phyloP scores from a whole-genome alignment of 371 early-diverging fungal genomes.

The Nematocida sp. region DNA sequence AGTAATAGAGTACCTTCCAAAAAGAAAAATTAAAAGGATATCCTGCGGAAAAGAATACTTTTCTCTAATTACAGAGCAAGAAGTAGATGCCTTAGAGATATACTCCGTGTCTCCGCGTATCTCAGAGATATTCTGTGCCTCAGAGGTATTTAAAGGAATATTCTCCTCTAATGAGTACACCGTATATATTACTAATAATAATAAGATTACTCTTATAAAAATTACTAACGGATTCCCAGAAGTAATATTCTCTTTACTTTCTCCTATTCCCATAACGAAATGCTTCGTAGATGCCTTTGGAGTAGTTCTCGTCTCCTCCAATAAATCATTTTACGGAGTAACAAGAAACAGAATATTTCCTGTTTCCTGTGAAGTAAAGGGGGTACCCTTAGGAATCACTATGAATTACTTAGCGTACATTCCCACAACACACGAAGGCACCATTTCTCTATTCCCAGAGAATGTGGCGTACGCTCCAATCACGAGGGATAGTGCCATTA shows the following conservation, averaged over 20 bases:
- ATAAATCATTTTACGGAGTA: not conserved
- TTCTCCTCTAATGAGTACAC: no score
- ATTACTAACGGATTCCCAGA: no score
- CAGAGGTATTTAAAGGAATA: conserved; percentile 5
- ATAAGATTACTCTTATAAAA: no score
- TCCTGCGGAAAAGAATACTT: conserved; percentile 37
- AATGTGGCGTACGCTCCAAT: not conserved
- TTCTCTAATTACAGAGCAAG: not conserved
- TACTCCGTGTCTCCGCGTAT: conserved; percentile 1
- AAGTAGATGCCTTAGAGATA: not conserved
- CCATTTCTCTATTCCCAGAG: conserved; percentile 20
- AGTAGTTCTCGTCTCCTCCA: not conserved
- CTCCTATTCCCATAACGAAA: conserved; percentile 5
- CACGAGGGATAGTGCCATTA: not conserved
- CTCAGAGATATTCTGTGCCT: conserved; percentile 7
- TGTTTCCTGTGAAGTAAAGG: not conserved
- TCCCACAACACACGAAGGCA: not conserved
- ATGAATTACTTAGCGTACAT: not conserved
- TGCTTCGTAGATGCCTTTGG: no score
- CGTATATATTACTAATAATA: no score
- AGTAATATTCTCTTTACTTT: no score
- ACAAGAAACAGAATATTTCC: not conserved
- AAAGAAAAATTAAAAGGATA: conserved; percentile 2
- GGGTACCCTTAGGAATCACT: conserved; percentile 7
- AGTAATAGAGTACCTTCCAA: not conserved